phyloP scores from a whole-genome alignment of 129 eudicot genomes.

The Flaveria bidentis region DNA sequence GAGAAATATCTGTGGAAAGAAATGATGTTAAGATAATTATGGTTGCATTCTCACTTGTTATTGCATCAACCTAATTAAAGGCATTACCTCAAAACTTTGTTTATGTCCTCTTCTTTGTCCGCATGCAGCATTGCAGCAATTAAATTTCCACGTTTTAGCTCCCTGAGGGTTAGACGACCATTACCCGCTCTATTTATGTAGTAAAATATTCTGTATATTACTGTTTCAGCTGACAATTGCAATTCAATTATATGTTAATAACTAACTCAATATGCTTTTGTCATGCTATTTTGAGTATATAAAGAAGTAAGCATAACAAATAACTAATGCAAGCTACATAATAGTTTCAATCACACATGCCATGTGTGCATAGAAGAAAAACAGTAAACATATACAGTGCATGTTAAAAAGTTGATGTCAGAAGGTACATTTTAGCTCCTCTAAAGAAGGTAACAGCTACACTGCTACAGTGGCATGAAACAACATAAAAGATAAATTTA shows the following conservation, averaged over 20 bases:
- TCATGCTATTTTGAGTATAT: conserved; percentile 3
- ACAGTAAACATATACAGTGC: not conserved
- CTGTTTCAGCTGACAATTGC: conserved; percentile 66
- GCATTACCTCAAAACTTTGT: conserved; percentile 71
- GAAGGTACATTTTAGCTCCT: not conserved
- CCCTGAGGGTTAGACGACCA: conserved; percentile 36
- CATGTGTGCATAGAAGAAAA: not conserved
- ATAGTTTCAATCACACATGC: conserved; percentile 1
- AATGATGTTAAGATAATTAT: not conserved
- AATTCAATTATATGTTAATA: conserved; percentile 30
- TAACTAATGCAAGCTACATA: not conserved
- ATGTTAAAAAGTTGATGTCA: not conserved
- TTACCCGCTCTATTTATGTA: conserved; percentile 59
- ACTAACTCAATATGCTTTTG: conserved; percentile 13
- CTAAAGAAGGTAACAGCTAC: not conserved
- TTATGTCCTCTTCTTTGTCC: conserved; percentile 87
- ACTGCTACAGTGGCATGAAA: not conserved
- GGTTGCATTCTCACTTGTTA: conserved; percentile 11
- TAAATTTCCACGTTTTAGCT: conserved; percentile 34
- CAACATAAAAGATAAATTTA: conserved; percentile 1
- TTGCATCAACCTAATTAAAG: not conserved
- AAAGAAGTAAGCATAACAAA: not conserved
- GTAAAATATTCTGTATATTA: conserved; percentile 75
- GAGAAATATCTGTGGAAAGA: conserved; percentile 62
- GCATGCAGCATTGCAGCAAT: conserved; percentile 72